phyloP scores from a whole-genome alignment of 2,329 filamentous ascomycete genomes.

The Torrubiella hemipterigena region DNA sequence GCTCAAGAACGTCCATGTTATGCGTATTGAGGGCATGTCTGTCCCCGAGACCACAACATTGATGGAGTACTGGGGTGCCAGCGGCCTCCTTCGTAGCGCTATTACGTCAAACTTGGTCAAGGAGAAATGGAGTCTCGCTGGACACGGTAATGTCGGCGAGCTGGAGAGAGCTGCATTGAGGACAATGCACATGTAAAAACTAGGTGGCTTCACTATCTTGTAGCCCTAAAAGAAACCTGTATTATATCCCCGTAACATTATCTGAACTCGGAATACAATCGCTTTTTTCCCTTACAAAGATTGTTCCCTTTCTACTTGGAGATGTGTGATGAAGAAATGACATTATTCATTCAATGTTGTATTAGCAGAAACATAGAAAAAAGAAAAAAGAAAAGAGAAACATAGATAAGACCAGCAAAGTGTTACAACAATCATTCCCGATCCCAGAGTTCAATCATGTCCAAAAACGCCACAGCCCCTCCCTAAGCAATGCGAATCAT shows the following conservation, averaged over 20 bases:
- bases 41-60: conserved; percentile 65
- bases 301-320: neutral
- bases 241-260: conserved; percentile 1
- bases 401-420: conserved; percentile 5
- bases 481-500: no score
- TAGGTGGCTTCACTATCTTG: conserved; percentile 1
- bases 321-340: neutral
- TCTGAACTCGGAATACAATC: neutral
- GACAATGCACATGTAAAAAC: conserved; percentile 30
- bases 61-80: conserved; percentile 89
- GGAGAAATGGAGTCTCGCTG: conserved; percentile 76
- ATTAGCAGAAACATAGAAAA: neutral
- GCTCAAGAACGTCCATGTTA: conserved; percentile 35
- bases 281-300: neutral
- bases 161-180: conserved; percentile 57
- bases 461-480: conserved; percentile 19
- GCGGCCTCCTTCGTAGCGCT: conserved; percentile 61
- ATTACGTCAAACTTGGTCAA: conserved; percentile 61
- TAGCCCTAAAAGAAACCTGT: conserved; percentile 7
- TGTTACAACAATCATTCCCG: no score
- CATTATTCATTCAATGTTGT: neutral
- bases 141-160: conserved; percentile 74
- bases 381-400: conserved; percentile 1
- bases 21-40: conserved; percentile 55
- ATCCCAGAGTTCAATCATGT: no score